Percentiles rank a stretch among this genome's conserved stretches.
Evolutionary conservation across 495 filamentous ascomycete genomes (phyloP).

Genomic region (Pseudotulostoma volvatum): DNA sequence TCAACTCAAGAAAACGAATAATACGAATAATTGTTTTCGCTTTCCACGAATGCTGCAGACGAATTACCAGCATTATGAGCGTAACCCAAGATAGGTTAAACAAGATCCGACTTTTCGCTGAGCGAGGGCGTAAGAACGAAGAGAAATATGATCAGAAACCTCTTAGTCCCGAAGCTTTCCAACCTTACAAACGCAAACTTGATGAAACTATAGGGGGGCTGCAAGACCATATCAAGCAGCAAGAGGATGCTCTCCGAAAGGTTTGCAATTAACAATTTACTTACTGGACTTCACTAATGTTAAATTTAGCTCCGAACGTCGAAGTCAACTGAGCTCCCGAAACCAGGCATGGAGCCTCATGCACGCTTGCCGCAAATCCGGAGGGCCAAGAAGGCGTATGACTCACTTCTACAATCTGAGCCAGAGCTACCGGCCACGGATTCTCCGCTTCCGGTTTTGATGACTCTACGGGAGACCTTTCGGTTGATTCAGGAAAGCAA

Average conservation of each 20-base stretch:
- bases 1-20: too few species aligned
- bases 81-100: constrained; percentile 18
- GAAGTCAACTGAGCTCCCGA: constrained; percentile 27
- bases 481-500: constrained; percentile 47
- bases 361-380: constrained; percentile 36
- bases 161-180: constrained; percentile 17
- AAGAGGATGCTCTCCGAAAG: constrained; percentile 44
- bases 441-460: constrained; percentile 52
- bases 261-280: constrained; percentile 19
- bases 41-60: too few species aligned
- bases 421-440: constrained; percentile 46
- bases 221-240: constrained; percentile 44
- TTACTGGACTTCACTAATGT: constrained; percentile 8
- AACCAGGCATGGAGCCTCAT: constrained; percentile 21
- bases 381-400: constrained; percentile 46
- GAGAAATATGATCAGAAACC: constrained; percentile 17
- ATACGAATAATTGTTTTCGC: too few species aligned
- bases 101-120: constrained; percentile 22
- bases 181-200: constrained; percentile 34
- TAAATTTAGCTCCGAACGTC: constrained; percentile 25
- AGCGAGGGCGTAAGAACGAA: constrained; percentile 23
- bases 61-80: too few species aligned
- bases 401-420: constrained; percentile 38
- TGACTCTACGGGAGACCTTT: constrained; percentile 50
- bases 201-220: constrained; percentile 49